Conservation (phyloP, 306 rosid genomes). For the Phaseolus lunatus region DNA sequence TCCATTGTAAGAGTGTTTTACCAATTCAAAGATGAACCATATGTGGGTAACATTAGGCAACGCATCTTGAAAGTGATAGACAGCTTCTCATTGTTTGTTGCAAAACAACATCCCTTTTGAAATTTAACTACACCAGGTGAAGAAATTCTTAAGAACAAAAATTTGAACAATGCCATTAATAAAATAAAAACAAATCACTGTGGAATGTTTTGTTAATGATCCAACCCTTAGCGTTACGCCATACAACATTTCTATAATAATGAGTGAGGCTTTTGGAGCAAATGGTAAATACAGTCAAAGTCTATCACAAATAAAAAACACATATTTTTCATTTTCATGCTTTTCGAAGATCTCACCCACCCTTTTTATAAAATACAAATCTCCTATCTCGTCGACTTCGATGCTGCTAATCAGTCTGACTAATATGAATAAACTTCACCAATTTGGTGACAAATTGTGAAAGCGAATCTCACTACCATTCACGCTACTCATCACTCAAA, state of each 20-base stretch:
- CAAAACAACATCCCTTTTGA: too few species aligned
- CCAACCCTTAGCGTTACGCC: too few species aligned
- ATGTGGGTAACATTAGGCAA: not conserved
- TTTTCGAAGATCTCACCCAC: slow-evolving; percentile 3
- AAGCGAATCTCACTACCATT: not conserved
- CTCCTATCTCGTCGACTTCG: not conserved
- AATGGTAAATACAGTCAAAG: not conserved
- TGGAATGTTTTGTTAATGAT: not conserved
- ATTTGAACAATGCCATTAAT: not conserved
- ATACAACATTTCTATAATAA: not conserved
- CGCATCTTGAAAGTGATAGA: not conserved
- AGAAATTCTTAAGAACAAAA: not conserved
- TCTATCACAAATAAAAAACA: not conserved
- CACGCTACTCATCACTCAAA: not conserved
- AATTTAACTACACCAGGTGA: not conserved
- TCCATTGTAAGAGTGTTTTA: not conserved
- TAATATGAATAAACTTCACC: not conserved
- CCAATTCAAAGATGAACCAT: not conserved
- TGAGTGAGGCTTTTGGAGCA: not conserved
- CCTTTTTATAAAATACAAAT: not conserved
- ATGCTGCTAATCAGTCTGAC: not conserved
- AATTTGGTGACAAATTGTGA: not conserved
- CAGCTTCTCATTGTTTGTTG: not conserved
- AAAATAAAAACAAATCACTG: not conserved
- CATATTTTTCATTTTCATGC: too few species aligned